phyloP scores from a whole-genome alignment of 1,284 basidiomycete species.

The Inonotus hispidus region DNA sequence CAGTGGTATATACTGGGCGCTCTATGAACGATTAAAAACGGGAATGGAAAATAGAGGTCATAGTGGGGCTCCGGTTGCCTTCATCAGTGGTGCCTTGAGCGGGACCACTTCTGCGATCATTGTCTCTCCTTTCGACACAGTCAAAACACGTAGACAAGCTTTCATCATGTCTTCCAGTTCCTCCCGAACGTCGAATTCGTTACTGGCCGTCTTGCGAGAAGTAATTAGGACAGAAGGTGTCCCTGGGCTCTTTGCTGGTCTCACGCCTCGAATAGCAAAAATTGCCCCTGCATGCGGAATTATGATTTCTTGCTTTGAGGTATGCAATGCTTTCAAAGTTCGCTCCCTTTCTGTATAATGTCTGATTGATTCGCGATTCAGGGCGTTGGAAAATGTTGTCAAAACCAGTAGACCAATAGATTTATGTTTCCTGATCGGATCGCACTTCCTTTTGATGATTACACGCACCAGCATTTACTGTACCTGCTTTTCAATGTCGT shows the following conservation, averaged over 20 bases:
- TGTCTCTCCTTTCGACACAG: conserved; percentile 94
- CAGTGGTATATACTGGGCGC: conserved; percentile 88
- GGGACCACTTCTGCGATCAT: conserved; percentile 82
- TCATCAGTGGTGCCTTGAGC: conserved; percentile 77
- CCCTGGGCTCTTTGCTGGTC: conserved; percentile 77
- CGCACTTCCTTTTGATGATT: not conserved
- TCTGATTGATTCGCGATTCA: not conserved
- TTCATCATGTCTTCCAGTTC: conserved; percentile 50
- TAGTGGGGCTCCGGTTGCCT: conserved; percentile 69
- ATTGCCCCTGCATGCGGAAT: conserved; percentile 99
- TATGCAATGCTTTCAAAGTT: conserved; percentile 22
- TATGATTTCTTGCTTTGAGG: conserved; percentile 96
- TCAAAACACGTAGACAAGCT: conserved; percentile 91
- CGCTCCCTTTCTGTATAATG: not conserved
- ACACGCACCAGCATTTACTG: conserved; percentile 4
- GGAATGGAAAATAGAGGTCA: conserved; percentile 45
- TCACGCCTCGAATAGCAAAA: conserved; percentile 87
- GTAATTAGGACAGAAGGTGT: conserved; percentile 79
- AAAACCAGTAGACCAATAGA: conserved; percentile 8
- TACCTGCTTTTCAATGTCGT: not conserved
- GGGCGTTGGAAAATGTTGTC: conserved; percentile 15
- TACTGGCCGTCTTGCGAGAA: conserved; percentile 58
- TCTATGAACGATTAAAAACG: conserved; percentile 64
- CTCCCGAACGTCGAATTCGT: conserved; percentile 33
- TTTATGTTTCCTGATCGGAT: not conserved